A percentile compares a stretch with the other conserved stretches of the same genome.
Evolutionary conservation across 2,329 filamentous ascomycete species (phyloP).

Genomic region (Pseudocercospora macadamiae): DNA sequence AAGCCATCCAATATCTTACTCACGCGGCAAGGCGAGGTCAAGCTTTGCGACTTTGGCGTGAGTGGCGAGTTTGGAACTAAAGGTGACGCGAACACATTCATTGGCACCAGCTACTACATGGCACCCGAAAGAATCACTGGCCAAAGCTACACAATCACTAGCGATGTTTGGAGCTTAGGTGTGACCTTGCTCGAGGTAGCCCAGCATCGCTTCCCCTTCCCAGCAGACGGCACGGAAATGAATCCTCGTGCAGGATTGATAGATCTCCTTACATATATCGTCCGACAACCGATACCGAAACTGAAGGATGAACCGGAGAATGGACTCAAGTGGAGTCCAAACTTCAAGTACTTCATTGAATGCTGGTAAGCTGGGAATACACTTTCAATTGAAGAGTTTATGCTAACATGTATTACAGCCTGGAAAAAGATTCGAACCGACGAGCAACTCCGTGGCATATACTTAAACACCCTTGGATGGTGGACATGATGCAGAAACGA

Average conservation of each 20-base stretch:
- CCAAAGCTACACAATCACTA: slow-evolving; percentile 97
- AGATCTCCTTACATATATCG: slow-evolving; percentile 95
- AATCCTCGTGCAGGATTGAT: slow-evolving; percentile 91
- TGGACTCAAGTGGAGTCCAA: slow-evolving; percentile 91
- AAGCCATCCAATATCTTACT: slow-evolving; percentile 97
- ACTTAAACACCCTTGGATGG: slow-evolving; percentile 98
- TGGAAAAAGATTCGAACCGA: slow-evolving; percentile 88
- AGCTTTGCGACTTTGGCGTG: slow-evolving; percentile 97
- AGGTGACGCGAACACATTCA: slow-evolving; percentile 97
- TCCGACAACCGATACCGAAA: slow-evolving; percentile 90
- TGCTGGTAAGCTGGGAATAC: slow-evolving; percentile 75
- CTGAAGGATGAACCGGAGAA: slow-evolving; percentile 82
- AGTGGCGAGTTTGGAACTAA: slow-evolving; percentile 98
- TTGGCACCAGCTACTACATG: slow-evolving; percentile 99
- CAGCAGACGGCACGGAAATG: slow-evolving; percentile 93
- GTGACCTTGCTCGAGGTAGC: slow-evolving; percentile 99
- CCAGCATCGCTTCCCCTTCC: slow-evolving; percentile 97
- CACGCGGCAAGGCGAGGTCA: slow-evolving; percentile 89
- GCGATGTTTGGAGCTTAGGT: slow-evolving; percentile 96
- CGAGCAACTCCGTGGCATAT: slow-evolving; percentile 97
- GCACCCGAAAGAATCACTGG: slow-evolving; percentile 96
- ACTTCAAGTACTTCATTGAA: slow-evolving; percentile 99
- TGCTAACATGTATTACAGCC: slow-evolving; percentile 57
- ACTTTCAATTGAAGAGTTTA: neutral
- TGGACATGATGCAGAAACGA: slow-evolving; percentile 91